Evolutionary conservation across 352 stramenopile species (phyloP).

Genomic region (Bremia lactucae): DNA sequence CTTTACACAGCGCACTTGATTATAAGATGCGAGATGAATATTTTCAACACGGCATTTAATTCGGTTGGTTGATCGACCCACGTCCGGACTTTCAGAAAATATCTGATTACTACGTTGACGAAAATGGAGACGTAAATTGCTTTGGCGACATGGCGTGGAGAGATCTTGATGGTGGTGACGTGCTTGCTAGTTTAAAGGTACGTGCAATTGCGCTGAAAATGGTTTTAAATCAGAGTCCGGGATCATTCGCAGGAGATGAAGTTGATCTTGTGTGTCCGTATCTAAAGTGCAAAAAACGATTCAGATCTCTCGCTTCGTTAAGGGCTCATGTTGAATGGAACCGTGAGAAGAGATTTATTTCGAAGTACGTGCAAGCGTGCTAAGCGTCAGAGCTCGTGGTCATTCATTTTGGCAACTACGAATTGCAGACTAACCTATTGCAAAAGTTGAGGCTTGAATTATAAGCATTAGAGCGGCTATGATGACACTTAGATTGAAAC

Average conservation of each 20-base stretch:
- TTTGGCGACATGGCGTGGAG: slow-evolving; percentile 4
- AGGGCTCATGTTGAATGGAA: neutral
- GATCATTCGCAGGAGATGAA: slow-evolving; percentile 16
- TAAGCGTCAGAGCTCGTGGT: neutral
- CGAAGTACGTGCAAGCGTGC: neutral
- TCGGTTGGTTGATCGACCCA: slow-evolving; percentile 12
- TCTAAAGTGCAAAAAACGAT: neutral
- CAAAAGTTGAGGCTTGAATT: no score
- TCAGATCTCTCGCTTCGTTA: neutral
- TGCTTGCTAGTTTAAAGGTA: slow-evolving; percentile 12
- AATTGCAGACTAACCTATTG: no score
- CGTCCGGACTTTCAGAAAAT: slow-evolving; percentile 1
- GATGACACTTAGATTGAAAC: no score
- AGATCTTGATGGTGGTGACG: slow-evolving; percentile 9
- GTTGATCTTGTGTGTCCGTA: neutral
- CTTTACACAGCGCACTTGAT: slow-evolving; percentile 1
- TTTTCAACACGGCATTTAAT: slow-evolving; percentile 8
- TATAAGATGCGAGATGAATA: slow-evolving; percentile 7
- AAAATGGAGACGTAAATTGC: neutral
- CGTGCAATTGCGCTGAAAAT: slow-evolving; percentile 8
- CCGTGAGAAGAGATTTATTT: neutral
- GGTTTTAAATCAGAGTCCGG: slow-evolving; percentile 12
- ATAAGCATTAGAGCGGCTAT: no score
- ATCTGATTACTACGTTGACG: slow-evolving; percentile 9
- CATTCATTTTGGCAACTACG: no score